Percentiles rank a stretch among this genome's conserved stretches.
Evolutionary conservation across 495 filamentous ascomycete species (phyloP).

Genomic region (Tuber melanosporum): DNA sequence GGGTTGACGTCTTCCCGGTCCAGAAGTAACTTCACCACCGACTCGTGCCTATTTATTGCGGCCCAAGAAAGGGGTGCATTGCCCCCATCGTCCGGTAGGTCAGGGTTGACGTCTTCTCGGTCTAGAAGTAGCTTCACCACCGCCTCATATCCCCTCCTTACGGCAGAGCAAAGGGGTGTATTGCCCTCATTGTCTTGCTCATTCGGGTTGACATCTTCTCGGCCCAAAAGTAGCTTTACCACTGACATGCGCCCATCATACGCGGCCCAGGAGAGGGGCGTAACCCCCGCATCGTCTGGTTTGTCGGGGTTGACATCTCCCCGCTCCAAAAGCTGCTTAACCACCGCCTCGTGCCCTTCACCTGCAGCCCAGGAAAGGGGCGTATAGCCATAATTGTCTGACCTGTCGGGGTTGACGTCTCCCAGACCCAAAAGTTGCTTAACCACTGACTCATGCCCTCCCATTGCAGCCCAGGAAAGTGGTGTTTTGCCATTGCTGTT

Average conservation of each 20-base stretch:
- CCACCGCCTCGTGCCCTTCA: neutral
- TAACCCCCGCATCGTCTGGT: neutral
- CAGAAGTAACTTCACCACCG: neutral
- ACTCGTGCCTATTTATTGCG: neutral
- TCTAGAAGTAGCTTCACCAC: neutral
- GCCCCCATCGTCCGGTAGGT: neutral
- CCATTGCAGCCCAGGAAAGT: neutral
- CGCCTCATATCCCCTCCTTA: too few species aligned
- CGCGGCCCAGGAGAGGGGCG: neutral
- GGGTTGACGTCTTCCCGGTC: conserved; percentile 9
- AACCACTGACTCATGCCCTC: neutral
- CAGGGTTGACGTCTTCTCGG: neutral
- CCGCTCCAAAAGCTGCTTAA: neutral
- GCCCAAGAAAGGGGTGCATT: neutral
- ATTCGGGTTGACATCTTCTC: neutral
- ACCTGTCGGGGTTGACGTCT: neutral
- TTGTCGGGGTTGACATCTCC: neutral
- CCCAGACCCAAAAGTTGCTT: neutral
- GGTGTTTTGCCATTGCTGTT: neutral
- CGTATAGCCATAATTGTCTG: neutral
- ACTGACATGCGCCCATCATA: neutral
- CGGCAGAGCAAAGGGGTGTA: neutral
- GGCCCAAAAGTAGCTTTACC: neutral
- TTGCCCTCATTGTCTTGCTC: neutral
- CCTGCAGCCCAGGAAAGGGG: neutral